Percentiles rank a stretch among this genome's conserved stretches.
Conservation (phyloP, 768 basidiomycete species). For the Auriscalpium orientale region DNA sequence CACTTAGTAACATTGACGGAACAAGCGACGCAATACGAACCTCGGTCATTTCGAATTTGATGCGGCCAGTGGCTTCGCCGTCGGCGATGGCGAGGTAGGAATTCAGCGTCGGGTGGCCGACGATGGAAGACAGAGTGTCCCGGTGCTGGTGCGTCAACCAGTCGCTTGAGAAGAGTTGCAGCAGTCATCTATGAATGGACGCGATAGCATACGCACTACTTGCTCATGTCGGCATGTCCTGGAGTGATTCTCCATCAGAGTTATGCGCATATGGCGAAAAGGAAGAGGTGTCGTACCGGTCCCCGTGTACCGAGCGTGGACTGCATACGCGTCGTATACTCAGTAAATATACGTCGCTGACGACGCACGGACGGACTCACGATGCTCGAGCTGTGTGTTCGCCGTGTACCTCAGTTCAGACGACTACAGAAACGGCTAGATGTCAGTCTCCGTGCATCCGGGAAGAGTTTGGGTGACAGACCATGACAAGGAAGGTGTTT, state of each 20-base stretch:
- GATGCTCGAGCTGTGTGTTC: constrained; percentile 91
- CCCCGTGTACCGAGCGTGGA: constrained; percentile 93
- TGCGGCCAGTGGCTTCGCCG: constrained; percentile 82
- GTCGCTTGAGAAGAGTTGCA: constrained; percentile 47
- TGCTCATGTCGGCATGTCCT: constrained; percentile 96
- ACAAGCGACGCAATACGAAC: constrained; percentile 33
- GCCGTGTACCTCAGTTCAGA: constrained; percentile 94
- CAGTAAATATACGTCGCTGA: background rate
- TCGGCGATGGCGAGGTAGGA: constrained; percentile 92
- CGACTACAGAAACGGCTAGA: constrained; percentile 39
- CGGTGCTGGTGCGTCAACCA: constrained; percentile 98
- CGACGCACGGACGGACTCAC: constrained; percentile 40
- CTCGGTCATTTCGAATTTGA: constrained; percentile 95
- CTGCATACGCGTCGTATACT: constrained; percentile 34
- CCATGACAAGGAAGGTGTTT: constrained; percentile 5
- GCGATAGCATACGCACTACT: constrained; percentile 58
- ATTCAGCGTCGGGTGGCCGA: constrained; percentile 80
- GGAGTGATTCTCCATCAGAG: constrained; percentile 9
- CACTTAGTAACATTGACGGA: background rate
- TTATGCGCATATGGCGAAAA: background rate
- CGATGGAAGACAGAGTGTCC: constrained; percentile 88
- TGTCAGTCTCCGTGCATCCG: background rate
- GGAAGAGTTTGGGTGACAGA: constrained; percentile 14
- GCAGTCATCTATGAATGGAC: too few relatives aligned
- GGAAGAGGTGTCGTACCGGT: constrained; percentile 58